Evolutionary conservation across 2,329 filamentous ascomycete genomes (phyloP).

Genomic region (Teratosphaeria pseudoeucalypti): DNA sequence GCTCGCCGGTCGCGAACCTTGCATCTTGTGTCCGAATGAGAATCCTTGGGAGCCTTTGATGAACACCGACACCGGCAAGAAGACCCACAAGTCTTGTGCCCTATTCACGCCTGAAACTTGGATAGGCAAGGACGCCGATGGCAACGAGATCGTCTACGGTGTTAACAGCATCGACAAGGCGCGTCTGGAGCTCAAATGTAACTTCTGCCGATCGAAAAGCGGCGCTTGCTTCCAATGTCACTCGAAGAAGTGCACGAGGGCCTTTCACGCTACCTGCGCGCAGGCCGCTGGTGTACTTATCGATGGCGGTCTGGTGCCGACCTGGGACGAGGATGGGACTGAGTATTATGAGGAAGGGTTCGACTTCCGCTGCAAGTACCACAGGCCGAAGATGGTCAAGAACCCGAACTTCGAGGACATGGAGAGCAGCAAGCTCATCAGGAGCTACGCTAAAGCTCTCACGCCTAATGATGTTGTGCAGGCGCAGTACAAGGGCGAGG

Average conservation of each 20-base stretch:
- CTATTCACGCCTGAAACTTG: slow-evolving; percentile 87
- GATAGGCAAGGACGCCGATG: slow-evolving; percentile 58
- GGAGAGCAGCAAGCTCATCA: slow-evolving; percentile 60
- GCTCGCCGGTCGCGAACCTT: slow-evolving; percentile 63
- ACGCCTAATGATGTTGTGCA: slow-evolving; percentile 71
- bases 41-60: slow-evolving; percentile 72
- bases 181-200: slow-evolving; percentile 81
- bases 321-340: slow-evolving; percentile 79
- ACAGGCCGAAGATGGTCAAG: slow-evolving; percentile 76
- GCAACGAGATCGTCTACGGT: slow-evolving; percentile 64
- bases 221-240: slow-evolving; percentile 98
- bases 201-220: slow-evolving; percentile 86
- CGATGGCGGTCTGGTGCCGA: slow-evolving; percentile 73
- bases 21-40: slow-evolving; percentile 86
- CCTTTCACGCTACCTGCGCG: slow-evolving; percentile 92
- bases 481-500: slow-evolving; percentile 69
- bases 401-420: slow-evolving; percentile 48
- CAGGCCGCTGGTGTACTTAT: slow-evolving; percentile 85
- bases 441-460: slow-evolving; percentile 56
- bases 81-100: slow-evolving; percentile 81
- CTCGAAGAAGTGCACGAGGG: slow-evolving; percentile 81
- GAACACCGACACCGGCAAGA: slow-evolving; percentile 74
- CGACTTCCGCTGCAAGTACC: slow-evolving; percentile 89
- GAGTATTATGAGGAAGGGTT: slow-evolving; percentile 89
- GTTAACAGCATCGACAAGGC: slow-evolving; percentile 74